phyloP scores from a whole-genome alignment of 768 basidiomycete species.

The Leccinellum albellum region DNA sequence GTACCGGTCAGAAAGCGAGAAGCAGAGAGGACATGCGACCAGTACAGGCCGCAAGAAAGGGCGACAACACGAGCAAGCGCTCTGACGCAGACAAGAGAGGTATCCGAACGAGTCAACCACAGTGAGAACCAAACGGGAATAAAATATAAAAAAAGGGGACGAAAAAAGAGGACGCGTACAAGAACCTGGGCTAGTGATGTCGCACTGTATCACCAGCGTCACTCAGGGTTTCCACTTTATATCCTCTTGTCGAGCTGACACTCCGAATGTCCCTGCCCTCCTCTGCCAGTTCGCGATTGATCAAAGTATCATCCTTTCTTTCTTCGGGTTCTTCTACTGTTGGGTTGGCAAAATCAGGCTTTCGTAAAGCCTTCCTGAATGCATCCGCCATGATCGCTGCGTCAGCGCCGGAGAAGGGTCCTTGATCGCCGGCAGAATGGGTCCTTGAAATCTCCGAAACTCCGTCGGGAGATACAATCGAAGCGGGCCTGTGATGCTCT shows the following conservation, averaged over 20 bases:
- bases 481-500: conserved; percentile 32
- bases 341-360: conserved; percentile 77
- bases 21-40: conserved; percentile 26
- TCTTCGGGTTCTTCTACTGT: conserved; percentile 62
- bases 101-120: conserved; percentile 35
- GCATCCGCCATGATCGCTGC: conserved; percentile 93
- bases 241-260: conserved; percentile 75
- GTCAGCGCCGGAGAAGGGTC: conserved; percentile 77
- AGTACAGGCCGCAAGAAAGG: conserved; percentile 26
- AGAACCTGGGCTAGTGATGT: conserved; percentile 40
- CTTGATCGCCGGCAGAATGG: conserved; percentile 58
- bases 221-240: conserved; percentile 68
- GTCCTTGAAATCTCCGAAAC: conserved; percentile 67
- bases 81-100: conserved; percentile 30
- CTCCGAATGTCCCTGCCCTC: conserved; percentile 88
- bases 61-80: conserved; percentile 29
- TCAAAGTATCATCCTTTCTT: conserved; percentile 35
- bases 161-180: conserved; percentile 30
- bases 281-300: conserved; percentile 78
- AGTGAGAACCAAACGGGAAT: conserved; percentile 33
- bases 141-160: conserved; percentile 30
- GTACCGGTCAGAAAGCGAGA: conserved; percentile 31
- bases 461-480: conserved; percentile 60
- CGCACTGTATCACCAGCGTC: conserved; percentile 49
- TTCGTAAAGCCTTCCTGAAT: conserved; percentile 82